phyloP scores from a whole-genome alignment of 257 asterid species.

The Solanum neorickii region DNA sequence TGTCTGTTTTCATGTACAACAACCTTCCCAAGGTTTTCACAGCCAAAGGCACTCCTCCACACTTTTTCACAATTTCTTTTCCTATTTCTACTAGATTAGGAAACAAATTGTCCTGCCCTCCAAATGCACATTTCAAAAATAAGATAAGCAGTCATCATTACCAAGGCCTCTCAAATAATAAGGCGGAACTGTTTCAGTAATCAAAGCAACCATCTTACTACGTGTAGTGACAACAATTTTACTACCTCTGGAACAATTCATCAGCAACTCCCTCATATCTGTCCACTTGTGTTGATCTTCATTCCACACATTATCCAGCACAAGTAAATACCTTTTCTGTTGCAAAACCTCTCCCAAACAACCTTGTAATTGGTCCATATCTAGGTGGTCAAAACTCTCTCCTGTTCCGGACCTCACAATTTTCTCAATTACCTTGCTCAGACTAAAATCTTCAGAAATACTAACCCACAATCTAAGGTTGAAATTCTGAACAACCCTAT shows the following conservation, averaged over 20 bases:
- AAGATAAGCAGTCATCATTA: constrained; percentile 33
- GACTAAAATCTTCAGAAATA: constrained; percentile 29
- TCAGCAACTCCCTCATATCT: constrained; percentile 25
- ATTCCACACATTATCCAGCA: constrained; percentile 51
- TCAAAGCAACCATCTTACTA: constrained; percentile 26
- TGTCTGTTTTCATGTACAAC: constrained; percentile 28
- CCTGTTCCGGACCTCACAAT: constrained; percentile 25
- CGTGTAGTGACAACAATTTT: constrained; percentile 39
- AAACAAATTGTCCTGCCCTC: constrained; percentile 9
- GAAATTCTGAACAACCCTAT: constrained; percentile 15
- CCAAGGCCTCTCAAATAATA: constrained; percentile 27
- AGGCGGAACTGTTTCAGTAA: constrained; percentile 16
- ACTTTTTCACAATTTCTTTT: constrained; percentile 36
- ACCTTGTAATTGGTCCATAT: constrained; percentile 31
- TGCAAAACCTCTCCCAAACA: constrained; percentile 14
- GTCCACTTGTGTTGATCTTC: constrained; percentile 37
- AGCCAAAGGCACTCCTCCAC: constrained; percentile 43
- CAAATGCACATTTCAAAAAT: constrained; percentile 31
- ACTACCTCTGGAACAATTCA: constrained; percentile 20
- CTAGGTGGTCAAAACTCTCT: constrained; percentile 25
- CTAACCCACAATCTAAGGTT: constrained; percentile 44
- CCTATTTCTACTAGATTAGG: constrained; percentile 29
- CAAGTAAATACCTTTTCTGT: constrained; percentile 26
- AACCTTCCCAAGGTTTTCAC: constrained; percentile 37
- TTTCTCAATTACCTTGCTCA: constrained; percentile 28